phyloP scores from a whole-genome alignment of 1,284 basidiomycete species.

The Cryptococcus deneoformans region DNA sequence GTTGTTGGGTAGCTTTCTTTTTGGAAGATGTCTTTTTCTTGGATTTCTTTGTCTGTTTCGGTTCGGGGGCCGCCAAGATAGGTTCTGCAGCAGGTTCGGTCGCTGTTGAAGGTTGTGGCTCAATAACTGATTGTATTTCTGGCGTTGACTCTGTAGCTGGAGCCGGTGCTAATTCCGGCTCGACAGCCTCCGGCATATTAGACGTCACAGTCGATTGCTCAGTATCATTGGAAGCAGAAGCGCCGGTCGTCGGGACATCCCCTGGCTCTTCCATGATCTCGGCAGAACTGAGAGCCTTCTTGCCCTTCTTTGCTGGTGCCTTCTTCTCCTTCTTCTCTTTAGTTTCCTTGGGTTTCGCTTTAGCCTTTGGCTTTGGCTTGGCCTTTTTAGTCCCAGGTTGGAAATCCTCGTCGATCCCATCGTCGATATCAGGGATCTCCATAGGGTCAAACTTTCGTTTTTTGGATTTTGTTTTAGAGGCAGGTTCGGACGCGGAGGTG shows the following conservation, averaged over 20 bases:
- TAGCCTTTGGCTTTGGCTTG: background rate
- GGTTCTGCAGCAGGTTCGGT: background rate
- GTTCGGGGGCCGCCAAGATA: too few species aligned
- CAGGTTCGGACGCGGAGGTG: background rate
- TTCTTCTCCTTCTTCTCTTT: conserved; percentile 15
- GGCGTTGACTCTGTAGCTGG: background rate
- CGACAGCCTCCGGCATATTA: too few species aligned
- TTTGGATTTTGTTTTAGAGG: background rate
- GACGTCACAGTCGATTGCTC: too few species aligned
- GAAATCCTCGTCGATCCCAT: conserved; percentile 10
- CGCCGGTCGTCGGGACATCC: background rate
- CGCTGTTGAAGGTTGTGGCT: too few species aligned
- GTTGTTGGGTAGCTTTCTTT: too few species aligned
- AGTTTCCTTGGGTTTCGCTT: conserved; percentile 7
- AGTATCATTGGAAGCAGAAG: background rate
- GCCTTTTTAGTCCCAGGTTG: background rate
- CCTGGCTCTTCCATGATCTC: background rate
- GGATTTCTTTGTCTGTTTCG: too few species aligned
- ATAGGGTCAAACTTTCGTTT: background rate
- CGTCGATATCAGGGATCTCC: background rate
- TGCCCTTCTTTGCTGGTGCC: conserved; percentile 6
- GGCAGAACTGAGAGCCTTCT: background rate
- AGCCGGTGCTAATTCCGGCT: background rate
- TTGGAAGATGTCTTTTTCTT: too few species aligned
- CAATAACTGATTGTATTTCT: too few species aligned